These are phyloP conservation scores for Draba incana DNA, from an alignment of 345 rosid genomes.

Conservation along the genomic window DNA sequence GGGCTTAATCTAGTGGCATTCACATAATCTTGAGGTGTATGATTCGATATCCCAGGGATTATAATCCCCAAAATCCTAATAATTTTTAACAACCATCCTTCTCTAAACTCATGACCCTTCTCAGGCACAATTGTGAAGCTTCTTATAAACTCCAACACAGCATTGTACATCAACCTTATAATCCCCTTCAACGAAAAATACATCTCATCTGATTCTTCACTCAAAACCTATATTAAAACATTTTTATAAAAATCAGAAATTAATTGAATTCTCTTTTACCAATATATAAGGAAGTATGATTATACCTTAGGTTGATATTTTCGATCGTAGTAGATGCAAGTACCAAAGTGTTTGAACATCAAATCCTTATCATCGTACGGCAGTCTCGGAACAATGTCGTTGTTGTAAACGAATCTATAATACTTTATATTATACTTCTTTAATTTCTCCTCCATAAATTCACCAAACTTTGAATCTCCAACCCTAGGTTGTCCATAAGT, in stretches of 20 bases:
- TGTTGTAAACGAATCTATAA: slow-evolving; percentile 65
- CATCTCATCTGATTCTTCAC: slow-evolving; percentile 58
- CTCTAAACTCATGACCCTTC: slow-evolving; percentile 46
- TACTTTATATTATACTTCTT: slow-evolving; percentile 45
- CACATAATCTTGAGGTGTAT: slow-evolving; percentile 54
- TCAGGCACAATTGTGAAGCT: slow-evolving; percentile 51
- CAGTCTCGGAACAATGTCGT: slow-evolving; percentile 72
- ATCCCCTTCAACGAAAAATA: slow-evolving; percentile 45
- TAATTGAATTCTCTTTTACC: neutral
- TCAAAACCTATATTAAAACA: slow-evolving; percentile 49
- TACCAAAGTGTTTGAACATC: slow-evolving; percentile 82
- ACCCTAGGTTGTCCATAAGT: slow-evolving; percentile 87
- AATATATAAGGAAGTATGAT: neutral
- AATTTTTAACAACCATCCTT: slow-evolving; percentile 46
- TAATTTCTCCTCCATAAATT: slow-evolving; percentile 55
- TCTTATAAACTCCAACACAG: slow-evolving; percentile 55
- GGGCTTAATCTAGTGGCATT: slow-evolving; percentile 43
- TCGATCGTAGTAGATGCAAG: slow-evolving; percentile 57
- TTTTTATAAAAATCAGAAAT: neutral
- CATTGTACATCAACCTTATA: slow-evolving; percentile 42
- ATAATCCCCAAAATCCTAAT: slow-evolving; percentile 45
- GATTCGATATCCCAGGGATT: slow-evolving; percentile 49
- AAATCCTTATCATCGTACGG: slow-evolving; percentile 65
- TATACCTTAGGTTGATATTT: slow-evolving; percentile 51
- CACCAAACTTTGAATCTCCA: slow-evolving; percentile 64